Conservation (phyloP, 305 asterid genomes). For the Fraxinus angustifolia region DNA sequence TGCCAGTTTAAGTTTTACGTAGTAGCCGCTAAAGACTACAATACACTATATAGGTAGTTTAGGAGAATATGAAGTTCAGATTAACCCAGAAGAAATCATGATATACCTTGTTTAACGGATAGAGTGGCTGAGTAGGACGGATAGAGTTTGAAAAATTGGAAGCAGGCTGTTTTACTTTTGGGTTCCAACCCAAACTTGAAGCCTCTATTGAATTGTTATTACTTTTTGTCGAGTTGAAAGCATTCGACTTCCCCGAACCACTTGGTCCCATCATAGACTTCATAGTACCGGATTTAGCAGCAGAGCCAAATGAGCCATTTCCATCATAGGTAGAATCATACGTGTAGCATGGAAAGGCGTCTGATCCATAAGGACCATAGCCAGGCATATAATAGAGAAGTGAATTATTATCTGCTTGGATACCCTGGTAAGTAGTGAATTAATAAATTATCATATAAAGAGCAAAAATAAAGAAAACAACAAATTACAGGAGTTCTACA, state of each 20-base stretch:
- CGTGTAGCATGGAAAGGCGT: constrained; percentile 45
- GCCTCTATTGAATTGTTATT: constrained; percentile 30
- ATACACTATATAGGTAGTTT: constrained; percentile 4
- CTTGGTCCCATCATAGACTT: constrained; percentile 37
- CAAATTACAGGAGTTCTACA: background rate
- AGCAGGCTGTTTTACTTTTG: constrained; percentile 41
- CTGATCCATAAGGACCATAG: constrained; percentile 58
- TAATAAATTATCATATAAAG: constrained; percentile 8
- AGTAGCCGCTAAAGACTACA: background rate
- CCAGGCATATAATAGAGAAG: constrained; percentile 54
- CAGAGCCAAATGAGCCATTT: constrained; percentile 31
- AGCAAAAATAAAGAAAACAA: constrained; percentile 1
- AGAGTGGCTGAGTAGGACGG: constrained; percentile 42
- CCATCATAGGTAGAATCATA: constrained; percentile 43
- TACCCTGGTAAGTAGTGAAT: constrained; percentile 34
- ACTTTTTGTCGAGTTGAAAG: constrained; percentile 33
- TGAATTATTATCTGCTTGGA: constrained; percentile 49
- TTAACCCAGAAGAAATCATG: background rate
- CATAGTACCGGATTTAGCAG: constrained; percentile 33
- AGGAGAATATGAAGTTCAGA: background rate
- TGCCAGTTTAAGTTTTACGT: background rate
- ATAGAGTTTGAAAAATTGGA: constrained; percentile 37
- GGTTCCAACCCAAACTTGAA: constrained; percentile 34
- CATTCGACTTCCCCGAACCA: constrained; percentile 48
- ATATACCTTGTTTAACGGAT: constrained; percentile 41